phyloP scores from a whole-genome alignment of 108 stramenopile genomes.

The Nannochloropsis granulata region DNA sequence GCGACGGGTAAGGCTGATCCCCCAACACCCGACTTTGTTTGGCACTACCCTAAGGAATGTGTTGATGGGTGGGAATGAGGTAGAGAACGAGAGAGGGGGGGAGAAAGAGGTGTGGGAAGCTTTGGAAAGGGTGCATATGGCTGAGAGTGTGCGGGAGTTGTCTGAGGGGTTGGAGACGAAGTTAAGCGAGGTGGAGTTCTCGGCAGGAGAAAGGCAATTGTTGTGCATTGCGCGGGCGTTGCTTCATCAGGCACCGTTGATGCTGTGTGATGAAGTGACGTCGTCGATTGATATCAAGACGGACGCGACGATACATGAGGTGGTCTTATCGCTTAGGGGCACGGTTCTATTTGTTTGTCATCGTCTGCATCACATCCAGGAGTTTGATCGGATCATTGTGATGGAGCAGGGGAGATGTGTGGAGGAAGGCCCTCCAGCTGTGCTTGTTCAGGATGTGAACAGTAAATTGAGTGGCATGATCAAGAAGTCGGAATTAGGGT shows the following conservation, averaged over 20 bases:
- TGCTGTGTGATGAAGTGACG: constrained; percentile 38
- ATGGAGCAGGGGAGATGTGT: not conserved
- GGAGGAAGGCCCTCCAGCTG: not conserved
- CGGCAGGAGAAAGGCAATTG: constrained; percentile 37
- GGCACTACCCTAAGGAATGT: not conserved
- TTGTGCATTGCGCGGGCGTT: constrained; percentile 35
- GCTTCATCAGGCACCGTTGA: constrained; percentile 1
- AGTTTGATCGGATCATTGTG: not conserved
- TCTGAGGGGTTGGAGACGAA: not conserved
- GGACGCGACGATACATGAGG: not conserved
- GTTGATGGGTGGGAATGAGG: not conserved
- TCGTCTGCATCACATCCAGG: not conserved
- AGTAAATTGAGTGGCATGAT: not conserved
- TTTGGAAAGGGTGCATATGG: not conserved
- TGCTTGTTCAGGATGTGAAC: not conserved
- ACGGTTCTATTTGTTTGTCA: not conserved
- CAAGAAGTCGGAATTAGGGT: not conserved
- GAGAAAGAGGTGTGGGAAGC: not conserved
- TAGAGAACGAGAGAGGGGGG: not conserved
- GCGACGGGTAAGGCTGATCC: not conserved
- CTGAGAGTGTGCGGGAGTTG: not conserved
- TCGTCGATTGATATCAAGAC: not conserved
- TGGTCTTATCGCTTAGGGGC: not conserved
- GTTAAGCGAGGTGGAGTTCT: not conserved
- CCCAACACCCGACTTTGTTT: not conserved